These are phyloP conservation scores for Castanopsis chinensis DNA, from an alignment of 306 rosid genomes.

Conservation along the genomic window DNA sequence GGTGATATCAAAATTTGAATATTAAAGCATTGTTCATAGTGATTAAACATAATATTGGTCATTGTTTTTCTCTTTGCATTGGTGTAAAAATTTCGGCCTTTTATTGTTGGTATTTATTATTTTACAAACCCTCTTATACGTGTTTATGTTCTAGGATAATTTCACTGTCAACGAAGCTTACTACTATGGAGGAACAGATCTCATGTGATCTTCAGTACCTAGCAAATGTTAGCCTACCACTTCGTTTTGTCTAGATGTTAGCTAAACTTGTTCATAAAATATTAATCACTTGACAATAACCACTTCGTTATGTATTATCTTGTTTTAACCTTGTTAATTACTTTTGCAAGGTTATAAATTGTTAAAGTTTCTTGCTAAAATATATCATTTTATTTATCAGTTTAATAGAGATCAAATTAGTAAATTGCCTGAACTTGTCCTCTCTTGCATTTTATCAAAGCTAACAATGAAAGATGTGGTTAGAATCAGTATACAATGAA, in stretches of 20 bases:
- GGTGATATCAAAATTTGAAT: not conserved
- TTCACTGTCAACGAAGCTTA: constrained; percentile 67
- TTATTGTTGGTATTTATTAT: not conserved
- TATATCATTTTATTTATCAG: too few species aligned
- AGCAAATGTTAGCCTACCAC: constrained; percentile 45
- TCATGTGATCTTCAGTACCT: constrained; percentile 65
- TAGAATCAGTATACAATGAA: too few species aligned
- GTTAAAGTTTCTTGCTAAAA: too few species aligned
- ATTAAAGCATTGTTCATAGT: not conserved
- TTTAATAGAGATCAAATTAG: too few species aligned
- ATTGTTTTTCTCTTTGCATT: not conserved
- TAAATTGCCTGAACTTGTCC: too few species aligned
- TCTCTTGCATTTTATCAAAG: too few species aligned
- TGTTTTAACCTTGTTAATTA: too few species aligned
- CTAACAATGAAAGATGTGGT: too few species aligned
- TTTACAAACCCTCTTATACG: not conserved
- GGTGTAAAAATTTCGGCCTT: not conserved
- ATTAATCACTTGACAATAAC: not conserved
- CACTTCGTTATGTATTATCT: too few species aligned
- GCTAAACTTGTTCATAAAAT: not conserved
- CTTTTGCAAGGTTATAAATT: too few species aligned
- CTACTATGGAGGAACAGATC: constrained; percentile 59
- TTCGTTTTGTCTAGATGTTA: not conserved
- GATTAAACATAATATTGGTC: not conserved
- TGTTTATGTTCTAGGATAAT: constrained; percentile 48